Percentiles rank a stretch among this genome's conserved stretches.
Evolutionary conservation across 192 early-diverging fungal genomes (phyloP).

Genomic region (Backusella parvicylindrica): DNA sequence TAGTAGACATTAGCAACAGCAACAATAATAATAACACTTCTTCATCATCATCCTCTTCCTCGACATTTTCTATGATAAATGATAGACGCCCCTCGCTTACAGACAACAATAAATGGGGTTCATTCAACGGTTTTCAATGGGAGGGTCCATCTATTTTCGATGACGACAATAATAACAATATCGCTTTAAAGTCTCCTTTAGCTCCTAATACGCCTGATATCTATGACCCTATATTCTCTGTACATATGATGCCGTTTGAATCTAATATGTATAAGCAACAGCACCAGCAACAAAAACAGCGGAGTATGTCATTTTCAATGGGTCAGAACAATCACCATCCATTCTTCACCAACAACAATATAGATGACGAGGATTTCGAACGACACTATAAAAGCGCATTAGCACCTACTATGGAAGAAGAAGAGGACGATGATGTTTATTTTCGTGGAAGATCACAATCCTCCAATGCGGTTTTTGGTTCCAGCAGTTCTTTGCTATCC

Average conservation of each 20-base stretch:
- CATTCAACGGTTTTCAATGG: not conserved
- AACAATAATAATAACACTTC: not conserved
- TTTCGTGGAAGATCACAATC: not conserved
- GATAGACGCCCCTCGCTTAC: not conserved
- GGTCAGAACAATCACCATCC: constrained; percentile 38
- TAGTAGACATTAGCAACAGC: not conserved
- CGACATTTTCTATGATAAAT: not conserved
- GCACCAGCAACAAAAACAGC: constrained; percentile 27
- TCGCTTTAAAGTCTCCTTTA: not conserved
- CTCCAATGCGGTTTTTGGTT: not conserved
- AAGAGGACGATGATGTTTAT: not conserved
- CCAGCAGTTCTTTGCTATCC: not conserved
- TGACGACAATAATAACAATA: not conserved
- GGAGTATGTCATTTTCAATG: constrained; percentile 61
- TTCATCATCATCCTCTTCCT: not conserved
- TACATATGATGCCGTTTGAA: not conserved
- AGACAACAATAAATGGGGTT: not conserved
- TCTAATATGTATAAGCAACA: not conserved
- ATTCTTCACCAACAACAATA: constrained; percentile 32
- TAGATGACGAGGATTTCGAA: constrained; percentile 10
- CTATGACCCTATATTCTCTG: not conserved
- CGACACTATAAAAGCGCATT: not conserved
- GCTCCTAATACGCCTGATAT: not conserved
- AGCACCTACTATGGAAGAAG: constrained; percentile 11
- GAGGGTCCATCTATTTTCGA: constrained; percentile 10